A percentile compares a stretch with the other conserved stretches of the same genome.
These are phyloP conservation scores for Trichoderma sp. DNA, from an alignment of 2,329 filamentous ascomycete species.

Conservation along the genomic window DNA sequence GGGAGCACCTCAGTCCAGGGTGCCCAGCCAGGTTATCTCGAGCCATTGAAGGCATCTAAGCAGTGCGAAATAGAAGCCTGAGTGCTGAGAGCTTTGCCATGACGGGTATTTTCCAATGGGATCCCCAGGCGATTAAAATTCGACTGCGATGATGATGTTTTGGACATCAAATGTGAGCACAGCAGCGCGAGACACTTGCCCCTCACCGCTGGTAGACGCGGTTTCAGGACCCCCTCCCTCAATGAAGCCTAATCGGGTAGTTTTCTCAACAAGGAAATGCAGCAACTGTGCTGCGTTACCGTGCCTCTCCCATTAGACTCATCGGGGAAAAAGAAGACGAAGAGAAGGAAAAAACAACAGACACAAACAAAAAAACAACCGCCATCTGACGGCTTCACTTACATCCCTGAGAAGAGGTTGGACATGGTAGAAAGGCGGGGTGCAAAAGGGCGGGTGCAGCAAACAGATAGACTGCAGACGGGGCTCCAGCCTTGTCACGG, in stretches of 20 bases:
- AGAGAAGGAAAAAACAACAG: neutral
- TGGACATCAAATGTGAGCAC: neutral
- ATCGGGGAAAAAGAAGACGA: neutral
- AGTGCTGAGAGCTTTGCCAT: too few species aligned
- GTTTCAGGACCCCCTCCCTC: conserved; percentile 1
- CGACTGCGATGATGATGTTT: neutral
- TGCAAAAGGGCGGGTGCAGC: conserved; percentile 15
- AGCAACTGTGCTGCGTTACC: neutral
- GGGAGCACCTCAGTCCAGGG: neutral
- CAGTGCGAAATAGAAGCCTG: neutral
- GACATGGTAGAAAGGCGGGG: conserved; percentile 43
- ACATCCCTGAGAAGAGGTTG: conserved; percentile 61
- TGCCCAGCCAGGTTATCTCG: neutral
- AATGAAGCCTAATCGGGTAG: conserved; percentile 6
- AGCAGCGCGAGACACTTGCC: conserved; percentile 20
- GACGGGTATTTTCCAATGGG: neutral
- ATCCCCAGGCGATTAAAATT: neutral
- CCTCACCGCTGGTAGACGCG: conserved; percentile 20
- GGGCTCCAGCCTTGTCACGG: conserved; percentile 20
- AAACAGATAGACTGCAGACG: conserved; percentile 1
- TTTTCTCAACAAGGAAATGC: neutral
- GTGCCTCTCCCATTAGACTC: neutral
- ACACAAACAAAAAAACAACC: neutral
- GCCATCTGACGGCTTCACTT: conserved; percentile 36
- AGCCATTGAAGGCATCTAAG: neutral